Conservation (phyloP, 2,329 filamentous ascomycete genomes). For the Pseudocercospora macadamiae region DNA sequence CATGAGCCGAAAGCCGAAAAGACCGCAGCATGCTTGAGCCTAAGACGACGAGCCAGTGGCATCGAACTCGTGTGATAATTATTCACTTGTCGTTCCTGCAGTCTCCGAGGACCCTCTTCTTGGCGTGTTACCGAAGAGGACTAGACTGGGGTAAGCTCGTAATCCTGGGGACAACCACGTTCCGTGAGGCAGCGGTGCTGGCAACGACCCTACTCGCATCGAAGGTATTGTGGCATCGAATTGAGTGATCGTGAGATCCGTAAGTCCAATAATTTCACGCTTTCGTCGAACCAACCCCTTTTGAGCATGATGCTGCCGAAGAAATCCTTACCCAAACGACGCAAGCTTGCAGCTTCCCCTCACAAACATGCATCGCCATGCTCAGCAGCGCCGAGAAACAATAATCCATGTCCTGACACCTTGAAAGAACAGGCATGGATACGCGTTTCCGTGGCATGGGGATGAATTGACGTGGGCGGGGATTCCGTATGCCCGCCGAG, state of each 20-base stretch:
- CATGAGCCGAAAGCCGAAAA: neutral
- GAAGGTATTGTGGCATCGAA: neutral
- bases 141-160: neutral
- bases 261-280: neutral
- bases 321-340: neutral
- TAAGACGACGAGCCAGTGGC: neutral
- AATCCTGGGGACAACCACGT: neutral
- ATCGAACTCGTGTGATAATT: neutral
- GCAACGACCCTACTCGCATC: neutral
- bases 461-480: slow-evolving; percentile 10
- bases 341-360: slow-evolving; percentile 22
- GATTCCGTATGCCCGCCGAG: slow-evolving; percentile 17
- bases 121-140: neutral
- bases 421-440: slow-evolving; percentile 11
- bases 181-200: neutral
- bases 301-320: neutral
- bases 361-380: slow-evolving; percentile 7
- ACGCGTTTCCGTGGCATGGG: slow-evolving; percentile 5
- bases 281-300: neutral
- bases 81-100: slow-evolving; percentile 2
- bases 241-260: slow-evolving; percentile 9
- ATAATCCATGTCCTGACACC: neutral
- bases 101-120: slow-evolving; percentile 2
- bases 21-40: neutral
- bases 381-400: slow-evolving; percentile 5